phyloP scores from a whole-genome alignment of 2,329 filamentous ascomycete genomes.

The Phialophora expanda region DNA sequence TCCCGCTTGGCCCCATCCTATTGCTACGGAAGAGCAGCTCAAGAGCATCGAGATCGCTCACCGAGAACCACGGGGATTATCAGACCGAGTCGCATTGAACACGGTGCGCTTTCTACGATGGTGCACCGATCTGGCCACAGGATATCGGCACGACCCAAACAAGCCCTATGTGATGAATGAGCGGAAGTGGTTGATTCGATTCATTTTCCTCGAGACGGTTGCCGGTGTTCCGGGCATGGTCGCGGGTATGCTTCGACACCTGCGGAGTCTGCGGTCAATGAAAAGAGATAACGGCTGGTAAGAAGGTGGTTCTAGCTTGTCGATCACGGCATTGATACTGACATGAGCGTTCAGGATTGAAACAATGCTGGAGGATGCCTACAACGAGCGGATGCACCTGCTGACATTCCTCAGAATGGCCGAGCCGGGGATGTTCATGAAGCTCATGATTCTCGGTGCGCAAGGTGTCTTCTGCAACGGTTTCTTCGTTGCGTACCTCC shows the following conservation, averaged over 20 bases:
- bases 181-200: conserved; percentile 84
- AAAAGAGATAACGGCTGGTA: conserved; percentile 90
- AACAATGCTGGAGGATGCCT: conserved; percentile 84
- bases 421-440: conserved; percentile 86
- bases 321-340: conserved; percentile 3
- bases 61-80: conserved; percentile 71
- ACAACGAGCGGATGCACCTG: conserved; percentile 93
- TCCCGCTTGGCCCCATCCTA: conserved; percentile 39
- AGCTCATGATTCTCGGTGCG: conserved; percentile 84
- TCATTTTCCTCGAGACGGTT: conserved; percentile 92
- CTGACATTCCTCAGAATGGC: conserved; percentile 92
- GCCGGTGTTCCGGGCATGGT: conserved; percentile 98
- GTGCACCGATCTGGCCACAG: conserved; percentile 81
- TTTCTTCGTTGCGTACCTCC: conserved; percentile 85
- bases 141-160: conserved; percentile 72
- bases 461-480: conserved; percentile 97
- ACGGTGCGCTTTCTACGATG: conserved; percentile 77
- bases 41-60: conserved; percentile 74
- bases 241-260: conserved; percentile 88
- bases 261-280: conserved; percentile 81
- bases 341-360: conserved; percentile 69
- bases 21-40: conserved; percentile 81
- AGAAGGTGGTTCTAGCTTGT: conserved; percentile 26
- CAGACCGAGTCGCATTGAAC: conserved; percentile 78
- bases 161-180: conserved; percentile 75